Evolutionary conservation across 768 basidiomycete species (phyloP), one percentile per base, ranked within the genome.

Genomic region (Rhodotorula sphaerocarpa): DNA sequence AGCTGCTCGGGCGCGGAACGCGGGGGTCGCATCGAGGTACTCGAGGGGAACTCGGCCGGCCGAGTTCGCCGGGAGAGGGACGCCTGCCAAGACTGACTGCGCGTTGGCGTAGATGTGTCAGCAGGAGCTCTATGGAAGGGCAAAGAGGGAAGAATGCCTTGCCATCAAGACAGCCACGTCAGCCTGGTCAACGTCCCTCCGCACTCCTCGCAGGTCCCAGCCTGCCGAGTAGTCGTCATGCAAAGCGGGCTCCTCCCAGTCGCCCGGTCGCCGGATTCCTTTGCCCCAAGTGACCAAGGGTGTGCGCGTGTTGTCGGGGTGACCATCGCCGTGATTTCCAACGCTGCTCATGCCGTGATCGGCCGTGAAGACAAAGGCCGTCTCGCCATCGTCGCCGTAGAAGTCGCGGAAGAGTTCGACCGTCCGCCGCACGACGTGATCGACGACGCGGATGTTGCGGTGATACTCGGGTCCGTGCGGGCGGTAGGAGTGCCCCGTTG

Each of bases 341-440:
- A 88, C 85, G 36, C 79, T 81, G 7, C 86, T 87, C 89, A 91
- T 91, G 14, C 89, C 89, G 72, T 91, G 89, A 73, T 91, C 89
- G 1, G 89, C 87, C 4, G 86, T 90, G 73, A 88, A 90, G 36
- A 90, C 75, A 71, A 80, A 90, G 61, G 81, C 82, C 0, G 87
- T 89, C 45, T 61, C 54, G 58, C 85, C 81, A 27, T 82, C 76
- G 61, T 87, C 85, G 36, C 76, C 70, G 70, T 83, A 90, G 72
- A 86, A 90, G 7, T 82, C 77, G 1, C 75, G 73, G 27, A 90
- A 72, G 5, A 88, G 77, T 42, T 75, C 69, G 65, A 88, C 86
- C 1, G 85, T 82, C 57, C 82, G 78, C 39, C 78, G 78, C 31
- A 89, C 86, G 65, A 91, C 84, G 53, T 75, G 70, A 66, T 91